Conservation (phyloP, 2,329 filamentous ascomycete species). For the Diaporthe ampelina region DNA sequence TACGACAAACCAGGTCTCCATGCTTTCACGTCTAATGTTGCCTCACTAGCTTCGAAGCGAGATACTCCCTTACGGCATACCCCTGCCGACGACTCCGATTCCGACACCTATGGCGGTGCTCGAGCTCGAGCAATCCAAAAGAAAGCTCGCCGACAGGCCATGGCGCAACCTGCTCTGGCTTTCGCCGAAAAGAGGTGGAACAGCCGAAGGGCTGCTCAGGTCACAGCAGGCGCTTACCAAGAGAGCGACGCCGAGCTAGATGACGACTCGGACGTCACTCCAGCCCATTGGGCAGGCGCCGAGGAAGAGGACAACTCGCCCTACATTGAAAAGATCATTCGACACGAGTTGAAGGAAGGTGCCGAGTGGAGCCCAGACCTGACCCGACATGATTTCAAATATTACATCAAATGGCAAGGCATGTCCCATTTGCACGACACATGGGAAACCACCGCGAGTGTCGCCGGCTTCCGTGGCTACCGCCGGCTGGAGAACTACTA, state of each 20-base stretch:
- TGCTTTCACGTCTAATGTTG: slow-evolving; percentile 25
- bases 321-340: slow-evolving; percentile 91
- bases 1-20: not conserved
- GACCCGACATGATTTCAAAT: slow-evolving; percentile 85
- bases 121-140: slow-evolving; percentile 78
- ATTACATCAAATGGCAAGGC: slow-evolving; percentile 95
- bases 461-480: slow-evolving; percentile 84
- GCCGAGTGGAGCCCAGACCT: slow-evolving; percentile 70
- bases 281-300: slow-evolving; percentile 77
- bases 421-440: slow-evolving; percentile 96
- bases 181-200: slow-evolving; percentile 92
- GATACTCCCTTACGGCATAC: slow-evolving; percentile 69
- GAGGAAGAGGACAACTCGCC: slow-evolving; percentile 83
- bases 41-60: slow-evolving; percentile 68
- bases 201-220: slow-evolving; percentile 84
- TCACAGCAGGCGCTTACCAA: slow-evolving; percentile 73
- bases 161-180: slow-evolving; percentile 75
- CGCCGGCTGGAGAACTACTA: slow-evolving; percentile 97
- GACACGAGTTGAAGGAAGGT: slow-evolving; percentile 84
- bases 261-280: slow-evolving; percentile 75
- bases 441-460: slow-evolving; percentile 85
- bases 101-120: slow-evolving; percentile 84
- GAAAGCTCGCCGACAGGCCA: slow-evolving; percentile 81
- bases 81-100: slow-evolving; percentile 73
- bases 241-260: slow-evolving; percentile 77